These are phyloP conservation scores for Aspergillus flavus DNA, from an alignment of 2,329 filamentous ascomycete genomes.

Conservation along the genomic window DNA sequence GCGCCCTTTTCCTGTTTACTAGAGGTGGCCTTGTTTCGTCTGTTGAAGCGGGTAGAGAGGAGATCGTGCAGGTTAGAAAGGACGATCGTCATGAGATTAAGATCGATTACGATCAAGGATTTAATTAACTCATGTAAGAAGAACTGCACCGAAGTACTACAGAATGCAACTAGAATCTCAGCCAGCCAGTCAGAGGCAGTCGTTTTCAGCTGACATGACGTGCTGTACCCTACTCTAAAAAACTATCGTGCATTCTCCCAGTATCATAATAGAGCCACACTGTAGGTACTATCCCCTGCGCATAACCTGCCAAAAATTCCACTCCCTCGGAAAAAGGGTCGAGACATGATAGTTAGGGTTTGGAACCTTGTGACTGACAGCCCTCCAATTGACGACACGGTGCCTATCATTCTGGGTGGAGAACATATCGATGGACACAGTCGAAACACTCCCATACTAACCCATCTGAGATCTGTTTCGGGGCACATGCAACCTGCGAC, in stretches of 20 bases:
- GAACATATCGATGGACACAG: neutral
- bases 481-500: neutral
- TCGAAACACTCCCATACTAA: neutral
- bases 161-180: conserved; percentile 3
- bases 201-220: neutral
- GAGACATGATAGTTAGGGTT: neutral
- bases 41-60: neutral
- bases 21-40: neutral
- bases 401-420: neutral
- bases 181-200: neutral
- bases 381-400: neutral
- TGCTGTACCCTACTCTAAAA: neutral
- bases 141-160: conserved; percentile 3
- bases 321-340: neutral
- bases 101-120: neutral
- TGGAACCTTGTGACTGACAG: neutral
- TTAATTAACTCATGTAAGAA: neutral
- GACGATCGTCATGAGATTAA: conserved; percentile 3
- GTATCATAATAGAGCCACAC: neutral
- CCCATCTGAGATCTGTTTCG: neutral
- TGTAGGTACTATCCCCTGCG: neutral
- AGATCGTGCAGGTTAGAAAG: neutral
- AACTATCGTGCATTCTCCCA: neutral
- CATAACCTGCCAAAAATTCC: neutral
- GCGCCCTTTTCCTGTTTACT: neutral